phyloP scores from a whole-genome alignment of 2,329 filamentous ascomycete genomes.

The Claviceps africana region DNA sequence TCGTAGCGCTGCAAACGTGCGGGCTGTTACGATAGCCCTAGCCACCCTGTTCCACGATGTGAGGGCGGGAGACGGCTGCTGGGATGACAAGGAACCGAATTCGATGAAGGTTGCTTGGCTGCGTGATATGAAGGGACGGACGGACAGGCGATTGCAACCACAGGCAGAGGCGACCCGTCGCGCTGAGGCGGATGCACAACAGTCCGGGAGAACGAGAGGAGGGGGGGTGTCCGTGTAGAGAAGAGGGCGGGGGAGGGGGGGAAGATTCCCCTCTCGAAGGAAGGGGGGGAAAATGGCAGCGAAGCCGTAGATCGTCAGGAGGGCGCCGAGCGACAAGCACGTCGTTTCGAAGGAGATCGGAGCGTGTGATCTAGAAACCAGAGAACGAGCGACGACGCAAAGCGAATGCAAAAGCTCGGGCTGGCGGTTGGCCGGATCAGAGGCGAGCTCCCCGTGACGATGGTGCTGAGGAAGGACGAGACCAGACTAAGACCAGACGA shows the following conservation, averaged over 20 bases:
- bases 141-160: constrained; percentile 2
- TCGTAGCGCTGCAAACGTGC: constrained; percentile 13
- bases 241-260: not conserved
- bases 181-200: constrained; percentile 2
- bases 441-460: constrained; percentile 7
- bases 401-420: constrained; percentile 6
- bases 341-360: constrained; percentile 3
- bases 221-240: constrained; percentile 5
- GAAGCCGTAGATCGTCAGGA: constrained; percentile 9
- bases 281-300: constrained; percentile 2
- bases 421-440: constrained; percentile 7
- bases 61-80: constrained; percentile 8
- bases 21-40: constrained; percentile 20
- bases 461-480: constrained; percentile 6
- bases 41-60: constrained; percentile 17
- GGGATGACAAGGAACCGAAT: constrained; percentile 7
- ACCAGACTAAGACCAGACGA: not conserved
- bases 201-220: not conserved
- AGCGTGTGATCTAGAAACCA: constrained; percentile 3
- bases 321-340: constrained; percentile 9
- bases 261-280: not conserved
- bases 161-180: not conserved
- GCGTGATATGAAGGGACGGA: not conserved
- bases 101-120: constrained; percentile 3
- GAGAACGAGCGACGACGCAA: constrained; percentile 4